Evolutionary conservation across 23 red algal genomes (phyloP).

Genomic region (Gracilaria gracilis): DNA sequence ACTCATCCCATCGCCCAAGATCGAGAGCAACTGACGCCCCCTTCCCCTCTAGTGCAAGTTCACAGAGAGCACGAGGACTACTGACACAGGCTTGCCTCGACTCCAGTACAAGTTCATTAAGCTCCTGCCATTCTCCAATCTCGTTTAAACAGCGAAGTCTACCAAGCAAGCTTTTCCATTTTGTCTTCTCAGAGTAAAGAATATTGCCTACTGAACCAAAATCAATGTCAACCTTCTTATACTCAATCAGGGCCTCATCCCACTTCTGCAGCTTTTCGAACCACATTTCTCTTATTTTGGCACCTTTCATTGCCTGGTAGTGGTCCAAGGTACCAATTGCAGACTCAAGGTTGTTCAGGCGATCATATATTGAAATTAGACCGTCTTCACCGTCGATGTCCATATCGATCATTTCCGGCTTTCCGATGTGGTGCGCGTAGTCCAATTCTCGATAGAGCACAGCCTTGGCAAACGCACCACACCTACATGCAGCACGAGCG

Average conservation of each 20-base stretch:
- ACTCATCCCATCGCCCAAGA: conserved; percentile 89
- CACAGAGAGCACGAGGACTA: conserved; percentile 16
- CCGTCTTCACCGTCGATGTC: conserved; percentile 88
- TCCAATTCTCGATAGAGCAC: conserved; percentile 91
- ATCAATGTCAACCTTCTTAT: conserved; percentile 58
- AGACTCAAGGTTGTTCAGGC: conserved; percentile 85
- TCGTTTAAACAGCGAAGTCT: conserved; percentile 85
- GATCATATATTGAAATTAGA: conserved; percentile 96
- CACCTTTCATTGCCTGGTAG: conserved; percentile 78
- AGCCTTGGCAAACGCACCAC: conserved; percentile 97
- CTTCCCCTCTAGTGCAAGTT: conserved; percentile 70
- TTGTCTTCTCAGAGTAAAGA: conserved; percentile 44
- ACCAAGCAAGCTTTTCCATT: conserved; percentile 71
- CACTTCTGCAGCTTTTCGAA: conserved; percentile 91
- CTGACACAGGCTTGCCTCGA: conserved; percentile 51
- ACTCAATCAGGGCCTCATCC: conserved; percentile 79
- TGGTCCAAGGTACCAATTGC: conserved; percentile 91
- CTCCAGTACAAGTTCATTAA: conserved; percentile 72
- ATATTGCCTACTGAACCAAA: conserved; percentile 38
- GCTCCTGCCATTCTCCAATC: conserved; percentile 89
- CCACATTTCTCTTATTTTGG: conserved; percentile 78
- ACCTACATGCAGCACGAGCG: conserved; percentile 79
- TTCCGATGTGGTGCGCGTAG: conserved; percentile 80
- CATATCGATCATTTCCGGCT: conserved; percentile 26
- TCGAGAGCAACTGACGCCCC: conserved; percentile 85